These are phyloP conservation scores for Colletotrichum costaricense DNA, from an alignment of 2,329 filamentous ascomycete species.

Conservation along the genomic window DNA sequence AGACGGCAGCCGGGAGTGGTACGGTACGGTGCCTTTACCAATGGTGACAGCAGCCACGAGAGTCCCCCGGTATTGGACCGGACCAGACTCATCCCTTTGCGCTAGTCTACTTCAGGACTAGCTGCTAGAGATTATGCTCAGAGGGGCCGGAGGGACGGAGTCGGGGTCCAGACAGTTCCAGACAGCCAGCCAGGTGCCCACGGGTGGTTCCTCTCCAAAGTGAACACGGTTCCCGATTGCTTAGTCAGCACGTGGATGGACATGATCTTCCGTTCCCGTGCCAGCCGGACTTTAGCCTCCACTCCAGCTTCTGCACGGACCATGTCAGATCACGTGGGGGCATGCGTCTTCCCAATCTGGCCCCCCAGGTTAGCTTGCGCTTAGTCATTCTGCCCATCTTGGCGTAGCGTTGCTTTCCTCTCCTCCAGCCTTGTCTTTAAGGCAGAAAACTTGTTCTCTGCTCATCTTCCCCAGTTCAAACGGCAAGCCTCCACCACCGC, in stretches of 20 bases:
- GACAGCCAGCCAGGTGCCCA: not conserved
- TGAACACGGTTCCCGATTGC: not conserved
- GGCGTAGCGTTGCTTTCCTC: not conserved
- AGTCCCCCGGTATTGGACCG: not conserved
- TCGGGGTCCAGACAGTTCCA: slow-evolving; percentile 23
- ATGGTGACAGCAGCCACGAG: not conserved
- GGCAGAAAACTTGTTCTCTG: not conserved
- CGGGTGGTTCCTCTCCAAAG: not conserved
- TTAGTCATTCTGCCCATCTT: not conserved
- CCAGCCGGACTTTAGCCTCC: not conserved
- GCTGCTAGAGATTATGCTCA: not conserved
- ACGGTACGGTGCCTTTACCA: no score
- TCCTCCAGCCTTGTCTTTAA: not conserved
- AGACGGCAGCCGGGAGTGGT: not conserved
- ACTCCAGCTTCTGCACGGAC: slow-evolving; percentile 1
- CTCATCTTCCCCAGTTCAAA: not conserved
- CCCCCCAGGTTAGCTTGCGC: not conserved
- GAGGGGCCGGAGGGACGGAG: not conserved
- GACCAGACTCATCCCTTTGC: not conserved
- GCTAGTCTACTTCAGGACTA: not conserved
- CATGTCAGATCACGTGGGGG: slow-evolving; percentile 19
- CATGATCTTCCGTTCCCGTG: not conserved
- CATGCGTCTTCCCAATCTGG: not conserved
- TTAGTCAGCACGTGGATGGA: not conserved
- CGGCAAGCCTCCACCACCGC: not conserved